phyloP scores from a whole-genome alignment of 106 monocot species.

The Allium cepa region DNA sequence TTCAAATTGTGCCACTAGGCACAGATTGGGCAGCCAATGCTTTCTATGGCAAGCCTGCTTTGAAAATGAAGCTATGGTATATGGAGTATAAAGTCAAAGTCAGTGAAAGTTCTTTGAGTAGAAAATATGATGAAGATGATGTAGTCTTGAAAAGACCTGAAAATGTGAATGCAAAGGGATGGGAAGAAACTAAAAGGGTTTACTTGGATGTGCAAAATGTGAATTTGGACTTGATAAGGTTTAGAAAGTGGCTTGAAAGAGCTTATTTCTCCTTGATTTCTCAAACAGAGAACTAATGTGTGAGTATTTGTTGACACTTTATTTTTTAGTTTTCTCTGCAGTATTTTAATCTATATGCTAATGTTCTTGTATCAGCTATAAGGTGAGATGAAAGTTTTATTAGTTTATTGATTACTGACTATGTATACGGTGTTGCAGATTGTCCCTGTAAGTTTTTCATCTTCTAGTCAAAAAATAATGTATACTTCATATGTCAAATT shows the following conservation, averaged over 20 bases:
- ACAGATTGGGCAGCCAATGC: slow-evolving; percentile 47
- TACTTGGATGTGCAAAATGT: slow-evolving; percentile 82
- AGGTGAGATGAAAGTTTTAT: no score
- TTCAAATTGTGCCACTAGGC: slow-evolving; percentile 69
- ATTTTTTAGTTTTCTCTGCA: no score
- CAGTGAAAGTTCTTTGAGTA: slow-evolving; percentile 55
- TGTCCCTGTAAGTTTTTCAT: no score
- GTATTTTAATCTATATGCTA: no score
- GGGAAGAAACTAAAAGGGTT: slow-evolving; percentile 60
- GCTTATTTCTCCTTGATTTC: slow-evolving; percentile 28
- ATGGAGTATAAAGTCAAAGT: slow-evolving; percentile 40
- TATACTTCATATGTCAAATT: no score
- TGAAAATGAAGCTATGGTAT: slow-evolving; percentile 46
- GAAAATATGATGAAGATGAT: slow-evolving; percentile 33
- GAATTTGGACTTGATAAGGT: slow-evolving; percentile 45
- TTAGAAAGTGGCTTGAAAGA: slow-evolving; percentile 25
- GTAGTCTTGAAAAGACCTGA: slow-evolving; percentile 57
- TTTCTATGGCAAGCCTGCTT: slow-evolving; percentile 55
- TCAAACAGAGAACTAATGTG: background rate
- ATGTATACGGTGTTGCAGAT: no score
- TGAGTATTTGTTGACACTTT: no score
- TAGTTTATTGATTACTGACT: no score
- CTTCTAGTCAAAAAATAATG: no score
- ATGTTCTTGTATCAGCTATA: no score
- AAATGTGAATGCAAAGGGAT: slow-evolving; percentile 41